Evolutionary conservation across 345 rosid genomes (phyloP).

Genomic region (Cardamine resedifolia): DNA sequence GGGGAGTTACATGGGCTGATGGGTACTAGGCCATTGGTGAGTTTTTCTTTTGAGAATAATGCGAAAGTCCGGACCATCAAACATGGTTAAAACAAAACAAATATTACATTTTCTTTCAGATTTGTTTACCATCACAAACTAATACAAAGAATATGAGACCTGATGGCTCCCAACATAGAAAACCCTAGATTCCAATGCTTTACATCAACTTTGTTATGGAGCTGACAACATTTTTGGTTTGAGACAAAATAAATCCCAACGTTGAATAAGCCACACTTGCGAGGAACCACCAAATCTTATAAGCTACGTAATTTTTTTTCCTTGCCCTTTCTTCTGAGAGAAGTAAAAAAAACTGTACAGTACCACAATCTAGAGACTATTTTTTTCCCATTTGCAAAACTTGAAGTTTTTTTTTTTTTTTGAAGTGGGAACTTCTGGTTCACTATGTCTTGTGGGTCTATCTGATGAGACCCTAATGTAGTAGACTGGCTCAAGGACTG

Average conservation of each 20-base stretch:
- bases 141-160: slow-evolving; percentile 36
- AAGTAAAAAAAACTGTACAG: slow-evolving; percentile 31
- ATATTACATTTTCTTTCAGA: slow-evolving; percentile 17
- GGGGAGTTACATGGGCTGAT: neutral
- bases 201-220: slow-evolving; percentile 20
- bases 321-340: slow-evolving; percentile 19
- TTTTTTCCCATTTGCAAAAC: neutral
- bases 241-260: slow-evolving; percentile 15
- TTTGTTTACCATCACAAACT: slow-evolving; percentile 20
- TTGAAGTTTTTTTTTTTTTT: neutral
- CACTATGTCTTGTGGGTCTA: slow-evolving; percentile 27
- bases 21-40: neutral
- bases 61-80: neutral
- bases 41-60: neutral
- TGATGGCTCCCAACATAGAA: slow-evolving; percentile 8
- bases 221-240: slow-evolving; percentile 3
- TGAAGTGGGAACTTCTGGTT: slow-evolving; percentile 14
- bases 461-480: slow-evolving; percentile 36
- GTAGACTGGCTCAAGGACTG: slow-evolving; percentile 12
- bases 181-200: slow-evolving; percentile 21
- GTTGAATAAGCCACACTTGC: slow-evolving; percentile 11
- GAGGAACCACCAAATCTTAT: slow-evolving; percentile 14
- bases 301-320: slow-evolving; percentile 19
- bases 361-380: slow-evolving; percentile 19
- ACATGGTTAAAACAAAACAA: neutral